These are phyloP conservation scores for Boletus coccyginus DNA, from an alignment of 768 basidiomycete species.

Conservation along the genomic window DNA sequence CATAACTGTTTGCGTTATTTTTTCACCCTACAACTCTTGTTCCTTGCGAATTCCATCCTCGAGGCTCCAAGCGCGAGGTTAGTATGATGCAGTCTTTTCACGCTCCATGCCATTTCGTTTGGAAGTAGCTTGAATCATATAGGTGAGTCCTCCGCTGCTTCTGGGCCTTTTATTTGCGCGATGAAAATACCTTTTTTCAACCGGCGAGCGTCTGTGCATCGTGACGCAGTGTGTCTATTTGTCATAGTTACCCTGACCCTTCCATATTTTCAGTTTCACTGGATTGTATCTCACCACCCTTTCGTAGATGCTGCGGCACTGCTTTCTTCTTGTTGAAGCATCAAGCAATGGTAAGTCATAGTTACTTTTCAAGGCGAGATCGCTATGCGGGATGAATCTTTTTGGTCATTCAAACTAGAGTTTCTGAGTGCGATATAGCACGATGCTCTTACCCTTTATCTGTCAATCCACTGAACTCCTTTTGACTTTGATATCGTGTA, in stretches of 20 bases:
- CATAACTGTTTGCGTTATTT: neutral
- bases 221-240: conserved; percentile 57
- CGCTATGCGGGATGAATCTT: conserved; percentile 47
- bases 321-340: neutral
- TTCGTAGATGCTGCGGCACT: neutral
- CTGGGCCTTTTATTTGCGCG: conserved; percentile 20
- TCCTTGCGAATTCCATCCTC: neutral
- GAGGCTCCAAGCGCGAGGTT: neutral
- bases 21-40: neutral
- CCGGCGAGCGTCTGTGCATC: conserved; percentile 47
- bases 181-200: conserved; percentile 49
- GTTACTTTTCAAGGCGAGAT: conserved; percentile 5
- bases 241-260: conserved; percentile 94
- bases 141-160: conserved; percentile 5
- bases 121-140: neutral
- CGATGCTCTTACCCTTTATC: conserved; percentile 65
- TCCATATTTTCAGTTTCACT: conserved; percentile 25
- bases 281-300: conserved; percentile 5
- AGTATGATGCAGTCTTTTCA: neutral
- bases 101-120: neutral
- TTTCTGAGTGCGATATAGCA: conserved; percentile 71
- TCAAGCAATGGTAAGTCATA: conserved; percentile 6
- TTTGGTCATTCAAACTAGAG: conserved; percentile 84
- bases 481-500: neutral
- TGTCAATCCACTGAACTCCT: conserved; percentile 62